These are phyloP conservation scores for Tetracentron sinense DNA, from an alignment of 164 flowering plant genomes.

Conservation along the genomic window DNA sequence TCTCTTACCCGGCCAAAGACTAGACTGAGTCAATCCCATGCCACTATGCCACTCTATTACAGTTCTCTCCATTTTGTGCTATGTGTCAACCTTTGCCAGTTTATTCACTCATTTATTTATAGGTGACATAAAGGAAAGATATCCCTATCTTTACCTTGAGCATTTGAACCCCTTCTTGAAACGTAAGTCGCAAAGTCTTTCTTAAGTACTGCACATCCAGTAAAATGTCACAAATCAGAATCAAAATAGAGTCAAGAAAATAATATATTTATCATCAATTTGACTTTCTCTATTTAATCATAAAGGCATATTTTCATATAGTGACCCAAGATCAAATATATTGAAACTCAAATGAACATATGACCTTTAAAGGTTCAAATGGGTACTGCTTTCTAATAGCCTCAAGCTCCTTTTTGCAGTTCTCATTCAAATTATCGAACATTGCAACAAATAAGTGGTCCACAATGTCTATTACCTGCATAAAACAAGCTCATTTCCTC, in stretches of 20 bases:
- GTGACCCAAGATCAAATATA: not conserved
- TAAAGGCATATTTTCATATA: not conserved
- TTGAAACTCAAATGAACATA: not conserved
- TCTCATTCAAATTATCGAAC: constrained; percentile 72
- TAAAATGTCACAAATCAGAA: constrained; percentile 15
- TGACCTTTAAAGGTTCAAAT: constrained; percentile 79
- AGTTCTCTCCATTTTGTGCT: not conserved
- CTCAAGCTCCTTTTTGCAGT: constrained; percentile 64
- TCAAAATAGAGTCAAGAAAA: not conserved
- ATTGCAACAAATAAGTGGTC: constrained; percentile 73
- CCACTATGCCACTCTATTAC: not conserved
- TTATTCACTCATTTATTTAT: not conserved
- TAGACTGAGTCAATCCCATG: too few relatives aligned
- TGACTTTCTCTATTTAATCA: not conserved
- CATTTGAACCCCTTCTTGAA: constrained; percentile 88
- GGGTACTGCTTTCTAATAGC: constrained; percentile 76
- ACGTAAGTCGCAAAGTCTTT: constrained; percentile 71
- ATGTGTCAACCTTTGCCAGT: not conserved
- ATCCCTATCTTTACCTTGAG: constrained; percentile 48
- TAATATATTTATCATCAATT: not conserved
- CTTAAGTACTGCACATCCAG: constrained; percentile 54
- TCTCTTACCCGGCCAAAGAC: too few relatives aligned
- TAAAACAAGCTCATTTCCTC: constrained; percentile 16
- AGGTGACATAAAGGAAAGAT: not conserved
- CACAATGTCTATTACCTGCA: constrained; percentile 83